Evolutionary conservation across 192 early-diverging fungal genomes (phyloP).

Genomic region (Backusella macrospora): DNA sequence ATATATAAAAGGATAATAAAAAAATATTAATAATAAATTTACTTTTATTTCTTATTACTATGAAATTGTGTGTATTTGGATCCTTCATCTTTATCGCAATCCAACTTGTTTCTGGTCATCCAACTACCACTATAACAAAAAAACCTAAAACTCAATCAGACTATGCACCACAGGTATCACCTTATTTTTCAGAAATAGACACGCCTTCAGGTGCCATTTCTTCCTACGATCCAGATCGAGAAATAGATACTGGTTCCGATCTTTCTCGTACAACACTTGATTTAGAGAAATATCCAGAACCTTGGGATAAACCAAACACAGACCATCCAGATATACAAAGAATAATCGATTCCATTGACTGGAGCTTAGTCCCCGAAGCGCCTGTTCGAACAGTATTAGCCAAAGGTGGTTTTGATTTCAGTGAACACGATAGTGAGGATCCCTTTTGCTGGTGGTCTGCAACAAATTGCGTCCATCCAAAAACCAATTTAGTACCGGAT

Average conservation of each 20-base stretch:
- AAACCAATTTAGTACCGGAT: not conserved
- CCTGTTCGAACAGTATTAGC: slow-evolving; percentile 29
- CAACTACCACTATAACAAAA: too few relatives aligned
- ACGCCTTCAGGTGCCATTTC: too few relatives aligned
- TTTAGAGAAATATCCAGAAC: slow-evolving; percentile 28
- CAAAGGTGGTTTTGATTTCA: slow-evolving; percentile 7
- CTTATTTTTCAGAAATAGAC: too few relatives aligned
- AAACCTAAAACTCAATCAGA: too few relatives aligned
- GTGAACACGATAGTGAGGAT: slow-evolving; percentile 6
- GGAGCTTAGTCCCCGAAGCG: slow-evolving; percentile 26
- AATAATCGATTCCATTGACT: slow-evolving; percentile 29
- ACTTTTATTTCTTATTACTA: too few relatives aligned
- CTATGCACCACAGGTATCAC: too few relatives aligned
- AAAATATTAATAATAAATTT: too few relatives aligned
- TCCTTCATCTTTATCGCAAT: too few relatives aligned
- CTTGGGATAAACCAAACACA: slow-evolving; percentile 31
- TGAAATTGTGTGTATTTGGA: too few relatives aligned
- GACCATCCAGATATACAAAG: slow-evolving; percentile 25
- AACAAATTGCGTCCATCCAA: slow-evolving; percentile 13
- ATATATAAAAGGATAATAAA: too few relatives aligned
- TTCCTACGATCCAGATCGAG: too few relatives aligned
- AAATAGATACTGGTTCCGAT: not conserved
- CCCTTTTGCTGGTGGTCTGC: slow-evolving; percentile 19
- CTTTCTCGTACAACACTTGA: slow-evolving; percentile 6
- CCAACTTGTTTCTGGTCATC: too few relatives aligned